Evolutionary conservation across 768 basidiomycete species (phyloP), one percentile per base, ranked within the genome.

Genomic region (Termitomyces titanicus): DNA sequence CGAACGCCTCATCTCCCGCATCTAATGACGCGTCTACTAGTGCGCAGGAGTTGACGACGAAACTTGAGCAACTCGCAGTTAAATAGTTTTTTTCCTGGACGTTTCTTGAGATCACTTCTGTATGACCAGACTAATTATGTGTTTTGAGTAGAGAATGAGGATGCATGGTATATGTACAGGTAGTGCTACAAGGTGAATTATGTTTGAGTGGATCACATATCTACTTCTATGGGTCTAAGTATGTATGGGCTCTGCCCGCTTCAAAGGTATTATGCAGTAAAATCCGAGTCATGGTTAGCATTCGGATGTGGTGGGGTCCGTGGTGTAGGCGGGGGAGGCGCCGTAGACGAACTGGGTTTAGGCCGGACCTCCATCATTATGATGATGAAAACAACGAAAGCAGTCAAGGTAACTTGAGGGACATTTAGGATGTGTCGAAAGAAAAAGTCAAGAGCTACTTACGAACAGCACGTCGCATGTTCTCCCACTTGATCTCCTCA

Each of bases 401-500:
- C 82, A 24, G 77, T 72, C 24, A 92, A 74, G 2, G 86, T 80
- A 33, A 79, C 89, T 91, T 50, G 51, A 44, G 6, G 24, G 50
- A 37, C 45, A 40, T 44, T 57, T 11, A 58, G 42, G 39, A 57
- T 47, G 39, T 12, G 43, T 24, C 50, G 22, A 45, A 18, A 31
- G 11, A 33, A 27, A 25, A 53, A 20, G 35, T 17, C 5, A 52
- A 17, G 29, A 34, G 27, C 34, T 27, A 80, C 84, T 68, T 61
- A 89, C 90, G 74, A 51, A 94, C 89, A 52, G 89, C 85, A 55
- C 84, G 83, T 48, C 89, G 84, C 84, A 92, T 91, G 57, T 91
- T 94, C 62, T 91, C 82, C 92, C 92, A 94, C 65, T 86, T 90
- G 31, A 88, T 85, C 63, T 92, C 89, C 67, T 94, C 92, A 53